A percentile compares a stretch with the other conserved stretches of the same genome.
phyloP scores from a whole-genome alignment of 441 rosid species.

The Pelargonium fulgidum region DNA sequence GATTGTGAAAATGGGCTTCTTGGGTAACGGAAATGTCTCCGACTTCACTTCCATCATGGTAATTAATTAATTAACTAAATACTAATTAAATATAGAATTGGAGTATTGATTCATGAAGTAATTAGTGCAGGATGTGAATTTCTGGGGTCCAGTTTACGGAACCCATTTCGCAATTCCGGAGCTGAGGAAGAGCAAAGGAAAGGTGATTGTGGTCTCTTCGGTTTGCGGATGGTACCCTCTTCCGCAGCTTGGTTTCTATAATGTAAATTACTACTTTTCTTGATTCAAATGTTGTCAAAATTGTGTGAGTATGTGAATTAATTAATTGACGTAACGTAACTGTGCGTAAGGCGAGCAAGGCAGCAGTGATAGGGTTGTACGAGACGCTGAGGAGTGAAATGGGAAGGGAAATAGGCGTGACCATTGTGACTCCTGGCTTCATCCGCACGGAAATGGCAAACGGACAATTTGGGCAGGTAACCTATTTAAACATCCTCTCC shows the following conservation, averaged over 20 bases:
- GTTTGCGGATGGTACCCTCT: constrained; percentile 20
- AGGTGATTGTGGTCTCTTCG: constrained; percentile 32
- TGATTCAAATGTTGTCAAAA: too few relatives aligned
- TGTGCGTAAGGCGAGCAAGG: constrained; percentile 36
- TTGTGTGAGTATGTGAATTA: too few relatives aligned
- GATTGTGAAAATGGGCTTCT: constrained; percentile 23
- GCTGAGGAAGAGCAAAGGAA: constrained; percentile 40
- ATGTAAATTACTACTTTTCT: neutral
- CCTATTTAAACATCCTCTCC: too few relatives aligned
- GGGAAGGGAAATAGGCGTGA: constrained; percentile 20
- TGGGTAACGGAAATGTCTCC: too few relatives aligned
- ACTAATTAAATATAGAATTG: too few relatives aligned
- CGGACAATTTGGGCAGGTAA: neutral
- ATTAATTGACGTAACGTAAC: too few relatives aligned
- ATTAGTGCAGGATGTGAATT: constrained; percentile 42
- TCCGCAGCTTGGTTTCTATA: too few relatives aligned
- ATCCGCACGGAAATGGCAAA: constrained; percentile 19
- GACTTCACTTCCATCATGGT: too few relatives aligned
- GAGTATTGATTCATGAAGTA: too few relatives aligned
- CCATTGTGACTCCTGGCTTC: constrained; percentile 23
- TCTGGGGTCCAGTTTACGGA: constrained; percentile 52
- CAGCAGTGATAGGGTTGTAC: constrained; percentile 27
- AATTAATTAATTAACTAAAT: too few relatives aligned
- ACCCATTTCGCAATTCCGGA: constrained; percentile 41
- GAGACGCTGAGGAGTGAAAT: constrained; percentile 24